Evolutionary conservation across 306 rosid species (phyloP), one percentile per base, ranked within the genome.

Genomic region (Gillenia trifoliata): DNA sequence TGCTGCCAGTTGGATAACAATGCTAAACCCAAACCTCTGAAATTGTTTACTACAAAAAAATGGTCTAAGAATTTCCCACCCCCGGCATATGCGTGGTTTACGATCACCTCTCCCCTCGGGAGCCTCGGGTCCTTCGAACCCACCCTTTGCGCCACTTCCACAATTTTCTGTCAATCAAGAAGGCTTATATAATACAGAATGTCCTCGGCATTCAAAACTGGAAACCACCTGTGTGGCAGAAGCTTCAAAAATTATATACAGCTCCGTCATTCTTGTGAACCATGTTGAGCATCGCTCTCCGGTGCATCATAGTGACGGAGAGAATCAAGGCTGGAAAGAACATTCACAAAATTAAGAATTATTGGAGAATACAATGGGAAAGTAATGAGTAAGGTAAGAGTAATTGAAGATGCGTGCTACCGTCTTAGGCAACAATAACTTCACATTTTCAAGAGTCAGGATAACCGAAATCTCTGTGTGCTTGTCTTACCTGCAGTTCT

Each of bases 401-500:
- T 72, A 52, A 38, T 33, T 45, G 28, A 69, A 78, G 74, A 77
- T 25, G 60, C 45, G 28, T 34, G 56, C 64, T 8, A 3, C 23
- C 8, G 9, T 9, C 12, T 16, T 29, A 5, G 41, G 23, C 4
- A 65, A 22, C 50, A 65, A 65, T 19, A n/a, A 34, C 40, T 12
- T 70, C 47, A 70, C 8, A 52, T 70, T 31, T 20, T 2, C 3
- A 47, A 34, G 33, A 38, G 8, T 69, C 28, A 33, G 49, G 55
- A 22, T 56, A 71, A 8, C 17, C 28, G 23, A 34, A 66, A 31
- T 29, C 34, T 26, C 38, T 23, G 26, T 57, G 40, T 15, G 45
- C 33, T 60, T 13, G 23, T 19, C 80, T 54, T 67, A 74, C 88
- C 99, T 92, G 97, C 99, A 94, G 43, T 88, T 86, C 50, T 90